phyloP scores from a whole-genome alignment of 768 basidiomycete genomes.

The Lentinus tigrinus region DNA sequence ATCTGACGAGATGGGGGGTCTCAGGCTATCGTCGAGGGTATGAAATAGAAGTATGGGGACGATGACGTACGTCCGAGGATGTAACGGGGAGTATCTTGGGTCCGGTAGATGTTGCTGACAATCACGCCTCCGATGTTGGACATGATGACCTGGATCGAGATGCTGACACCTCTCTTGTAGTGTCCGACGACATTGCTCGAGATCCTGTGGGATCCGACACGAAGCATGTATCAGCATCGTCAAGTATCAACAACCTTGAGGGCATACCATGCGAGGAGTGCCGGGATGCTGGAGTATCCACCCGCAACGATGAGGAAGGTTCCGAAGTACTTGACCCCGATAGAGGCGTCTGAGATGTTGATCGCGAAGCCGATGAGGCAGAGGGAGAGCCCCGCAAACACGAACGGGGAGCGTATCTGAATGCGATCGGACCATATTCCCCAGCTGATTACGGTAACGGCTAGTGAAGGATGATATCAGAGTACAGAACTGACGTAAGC shows the following conservation, averaged over 20 bases:
- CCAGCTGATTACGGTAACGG: slow-evolving; percentile 38
- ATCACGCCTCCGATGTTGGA: slow-evolving; percentile 68
- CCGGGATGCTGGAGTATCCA: slow-evolving; percentile 40
- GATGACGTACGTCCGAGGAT: slow-evolving; percentile 62
- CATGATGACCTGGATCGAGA: slow-evolving; percentile 71
- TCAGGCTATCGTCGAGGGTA: background rate
- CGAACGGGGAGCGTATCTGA: slow-evolving; percentile 55
- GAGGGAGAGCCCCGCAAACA: slow-evolving; percentile 49
- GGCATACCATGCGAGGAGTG: background rate
- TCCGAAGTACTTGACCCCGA: slow-evolving; percentile 68
- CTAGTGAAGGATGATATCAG: background rate
- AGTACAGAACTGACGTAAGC: background rate
- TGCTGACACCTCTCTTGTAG: slow-evolving; percentile 66
- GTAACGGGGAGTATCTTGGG: slow-evolving; percentile 59
- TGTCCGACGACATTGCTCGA: slow-evolving; percentile 62
- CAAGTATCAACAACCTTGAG: too few species aligned
- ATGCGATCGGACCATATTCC: slow-evolving; percentile 60
- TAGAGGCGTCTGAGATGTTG: slow-evolving; percentile 53
- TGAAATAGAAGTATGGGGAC: background rate
- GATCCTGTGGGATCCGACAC: too few species aligned
- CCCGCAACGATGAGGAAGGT: slow-evolving; percentile 69
- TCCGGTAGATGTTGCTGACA: slow-evolving; percentile 60
- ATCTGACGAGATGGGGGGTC: slow-evolving; percentile 36
- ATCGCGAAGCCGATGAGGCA: slow-evolving; percentile 60
- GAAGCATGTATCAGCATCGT: too few species aligned